These are phyloP conservation scores for Chrysosphaeria jannelii DNA, from an alignment of 2,329 filamentous ascomycete genomes.

Conservation along the genomic window DNA sequence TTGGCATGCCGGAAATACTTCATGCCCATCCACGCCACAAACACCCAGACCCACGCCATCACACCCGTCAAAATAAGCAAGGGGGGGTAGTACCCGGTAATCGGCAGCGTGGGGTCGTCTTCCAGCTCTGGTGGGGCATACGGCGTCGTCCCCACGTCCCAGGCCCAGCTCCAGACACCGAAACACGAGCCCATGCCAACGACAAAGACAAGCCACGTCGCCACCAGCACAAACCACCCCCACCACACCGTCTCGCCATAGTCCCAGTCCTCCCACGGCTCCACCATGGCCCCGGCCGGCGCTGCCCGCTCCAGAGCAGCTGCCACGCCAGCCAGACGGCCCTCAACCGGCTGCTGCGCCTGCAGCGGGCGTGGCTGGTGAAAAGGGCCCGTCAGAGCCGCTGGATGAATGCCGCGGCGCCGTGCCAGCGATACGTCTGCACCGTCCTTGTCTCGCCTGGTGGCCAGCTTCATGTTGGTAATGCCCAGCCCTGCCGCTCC, in stretches of 20 bases:
- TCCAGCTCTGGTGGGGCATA: constrained; percentile 88
- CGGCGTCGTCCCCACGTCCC: constrained; percentile 89
- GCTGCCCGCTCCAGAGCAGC: constrained; percentile 6
- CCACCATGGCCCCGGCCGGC: constrained; percentile 8
- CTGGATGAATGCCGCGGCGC: too few species aligned
- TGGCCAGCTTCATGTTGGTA: too few species aligned
- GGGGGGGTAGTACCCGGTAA: constrained; percentile 89
- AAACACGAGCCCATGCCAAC: constrained; percentile 89
- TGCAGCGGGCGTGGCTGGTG: constrained; percentile 9
- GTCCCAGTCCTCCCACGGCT: constrained; percentile 30
- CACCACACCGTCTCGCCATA: constrained; percentile 92
- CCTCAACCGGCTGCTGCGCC: constrained; percentile 4
- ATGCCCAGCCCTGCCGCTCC: too few species aligned
- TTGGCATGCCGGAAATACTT: constrained; percentile 97
- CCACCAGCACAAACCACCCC: constrained; percentile 77
- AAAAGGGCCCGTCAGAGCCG: too few species aligned
- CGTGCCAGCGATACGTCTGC: too few species aligned
- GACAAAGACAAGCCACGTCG: constrained; percentile 90
- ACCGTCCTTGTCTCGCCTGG: too few species aligned
- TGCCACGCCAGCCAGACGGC: constrained; percentile 3
- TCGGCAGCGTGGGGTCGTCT: constrained; percentile 78
- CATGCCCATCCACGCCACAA: constrained; percentile 95
- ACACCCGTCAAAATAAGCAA: constrained; percentile 77
- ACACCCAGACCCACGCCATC: constrained; percentile 98
- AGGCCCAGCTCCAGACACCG: constrained; percentile 93